Evolutionary conservation across 2,329 filamentous ascomycete genomes (phyloP), one percentile per base, ranked within the genome.

Genomic region (Pezicula radicicola): DNA sequence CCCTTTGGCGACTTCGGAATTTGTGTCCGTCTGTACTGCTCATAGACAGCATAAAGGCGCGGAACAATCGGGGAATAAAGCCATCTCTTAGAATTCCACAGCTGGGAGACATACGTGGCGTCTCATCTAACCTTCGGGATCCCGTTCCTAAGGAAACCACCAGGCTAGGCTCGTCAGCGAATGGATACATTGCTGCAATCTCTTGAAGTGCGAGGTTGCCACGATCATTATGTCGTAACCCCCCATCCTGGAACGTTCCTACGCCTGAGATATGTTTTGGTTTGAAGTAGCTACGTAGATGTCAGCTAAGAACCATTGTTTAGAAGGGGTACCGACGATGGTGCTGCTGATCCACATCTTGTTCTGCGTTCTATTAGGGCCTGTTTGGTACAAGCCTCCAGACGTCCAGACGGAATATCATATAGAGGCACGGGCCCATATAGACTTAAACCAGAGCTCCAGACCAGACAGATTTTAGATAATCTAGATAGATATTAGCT

Each of bases 211-310:
- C 55, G 19, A 54, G 46, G 25, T 43, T 28, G 4, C 42, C 33
- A 10, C 49, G 55, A 49, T 55, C 49, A 21, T 53, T 51, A 25
- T 51, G 40, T 37, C 42, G 19, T 6, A 59, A 30, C 12, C 55
- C 55, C 7, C 55, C 55, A 52, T 59, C 53, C 47, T 59, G 47
- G 43, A 58, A 59, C 16, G 56, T 48, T 6, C 52, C 52, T 9
- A 53, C 21, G 16, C 25, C 50, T n/a, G 41, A 9, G 12, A 59
- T 55, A 5, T 40, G 5, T 6, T 46, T 45, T 19, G 55, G 37
- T 30, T 42, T 53, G 30, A 59, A 59, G 4, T 53, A 42, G 8
- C 55, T 58, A 15, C 19, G 27, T 30, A 19, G 16, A 21, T 19
- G 30, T 36, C 43, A 46, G 41, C 28, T 48, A n/a, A 28, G 27